phyloP scores from a whole-genome alignment of 2,329 filamentous ascomycete genomes.

The Arachnomyces sp. region DNA sequence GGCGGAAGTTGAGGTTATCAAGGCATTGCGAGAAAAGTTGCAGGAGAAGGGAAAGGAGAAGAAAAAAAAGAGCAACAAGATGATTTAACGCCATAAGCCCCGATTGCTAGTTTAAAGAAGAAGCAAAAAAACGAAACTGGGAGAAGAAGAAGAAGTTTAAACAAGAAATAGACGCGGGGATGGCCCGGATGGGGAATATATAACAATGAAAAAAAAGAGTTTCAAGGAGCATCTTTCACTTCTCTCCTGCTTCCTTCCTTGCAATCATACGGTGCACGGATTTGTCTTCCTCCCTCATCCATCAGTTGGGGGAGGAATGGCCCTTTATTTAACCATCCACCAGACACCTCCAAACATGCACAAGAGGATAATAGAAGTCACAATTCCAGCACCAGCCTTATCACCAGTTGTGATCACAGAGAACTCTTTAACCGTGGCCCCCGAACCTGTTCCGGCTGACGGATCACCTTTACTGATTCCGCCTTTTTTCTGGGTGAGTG shows the following conservation, averaged over 20 bases:
- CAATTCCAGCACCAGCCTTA: conserved; percentile 59
- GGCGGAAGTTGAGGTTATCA: too few species aligned
- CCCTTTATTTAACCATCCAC: conserved; percentile 41
- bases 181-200: too few species aligned
- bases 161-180: too few species aligned
- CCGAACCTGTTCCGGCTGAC: conserved; percentile 28
- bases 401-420: conserved; percentile 52
- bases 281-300: too few species aligned
- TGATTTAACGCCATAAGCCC: too few species aligned
- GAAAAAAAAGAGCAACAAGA: neutral
- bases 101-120: too few species aligned
- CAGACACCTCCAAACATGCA: conserved; percentile 49
- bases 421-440: conserved; percentile 32
- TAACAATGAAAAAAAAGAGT: neutral
- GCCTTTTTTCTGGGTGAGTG: conserved; percentile 41
- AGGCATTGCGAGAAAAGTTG: too few species aligned
- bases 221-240: neutral
- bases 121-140: too few species aligned
- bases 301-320: too few species aligned
- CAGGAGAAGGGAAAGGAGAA: neutral
- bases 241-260: neutral
- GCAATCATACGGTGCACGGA: conserved; percentile 5
- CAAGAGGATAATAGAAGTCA: conserved; percentile 53
- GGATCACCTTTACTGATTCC: conserved; percentile 46
- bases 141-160: too few species aligned